Base-by-base conservation (phyloP, 495 filamentous ascomycete genomes). In the Daldinia decipiens region DNA sequence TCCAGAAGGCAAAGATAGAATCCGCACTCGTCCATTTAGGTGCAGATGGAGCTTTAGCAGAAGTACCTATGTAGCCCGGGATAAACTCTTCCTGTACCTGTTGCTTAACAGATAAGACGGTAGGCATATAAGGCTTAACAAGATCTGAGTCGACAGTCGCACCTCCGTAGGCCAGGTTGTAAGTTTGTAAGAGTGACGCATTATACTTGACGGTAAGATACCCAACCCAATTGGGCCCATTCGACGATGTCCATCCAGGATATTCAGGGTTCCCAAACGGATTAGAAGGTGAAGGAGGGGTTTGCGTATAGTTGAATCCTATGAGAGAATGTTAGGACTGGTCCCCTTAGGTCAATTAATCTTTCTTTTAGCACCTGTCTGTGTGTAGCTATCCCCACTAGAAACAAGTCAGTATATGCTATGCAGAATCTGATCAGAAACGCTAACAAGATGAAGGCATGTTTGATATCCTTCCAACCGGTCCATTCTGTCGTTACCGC, bases 231-330 rank as follows among this genome's bases (percentile, higher is more conserved):
- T 90, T 90, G 11, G 85, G 82, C 12, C 87, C 87, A 65, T 88
- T 88, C 26, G 82, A 75, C 34, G 87, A 82, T 1, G 87, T 89
- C 78, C 80, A 86, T 5, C 87, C 88, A 1, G 88, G 89, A 47
- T 87, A 88, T 0, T 78, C 53, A 5, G 93, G 92, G 76, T 95
- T 97, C 26, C 93, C 93, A 65, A 95, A 82, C 0, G 93, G 92
- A 75, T 94, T 92, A 29, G 79, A 59, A 12, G 82, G 74, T 19
- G 85, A 84, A 6, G 93, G 91, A 62, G 91, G 88, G 12, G 84
- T 79, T 53, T 81, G 79, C 29, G 78, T 83, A 50, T 85, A 77
- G 73, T 92, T 85, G 81, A 95, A 97, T 56, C 87, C 87, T 17
- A 88, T 13, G 21, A 5, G 29, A 5, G 8, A 13, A 17, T 43